phyloP scores from a whole-genome alignment of 371 early-diverging fungal genomes.

The Rhizopus delemar region DNA sequence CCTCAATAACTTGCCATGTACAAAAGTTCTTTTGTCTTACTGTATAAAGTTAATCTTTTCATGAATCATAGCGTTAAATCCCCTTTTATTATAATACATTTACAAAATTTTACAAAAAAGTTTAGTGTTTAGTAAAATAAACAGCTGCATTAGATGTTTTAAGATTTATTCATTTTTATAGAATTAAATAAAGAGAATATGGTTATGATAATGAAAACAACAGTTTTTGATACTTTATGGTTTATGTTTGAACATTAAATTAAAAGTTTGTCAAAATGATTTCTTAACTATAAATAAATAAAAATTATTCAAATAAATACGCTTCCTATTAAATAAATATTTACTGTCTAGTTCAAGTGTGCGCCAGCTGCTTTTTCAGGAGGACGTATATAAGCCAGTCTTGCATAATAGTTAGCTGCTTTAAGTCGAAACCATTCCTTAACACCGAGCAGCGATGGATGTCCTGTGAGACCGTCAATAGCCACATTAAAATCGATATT shows the following conservation, averaged over 20 bases:
- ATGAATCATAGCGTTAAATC: neutral
- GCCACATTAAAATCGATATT: conserved; percentile 19
- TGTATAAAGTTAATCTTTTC: no score
- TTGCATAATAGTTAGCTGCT: conserved; percentile 12
- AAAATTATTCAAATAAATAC: neutral
- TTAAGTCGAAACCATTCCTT: conserved; percentile 33
- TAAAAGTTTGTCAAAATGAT: no score
- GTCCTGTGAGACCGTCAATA: conserved; percentile 27
- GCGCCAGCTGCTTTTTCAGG: neutral
- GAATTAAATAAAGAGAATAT: no score
- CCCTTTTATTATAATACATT: no score
- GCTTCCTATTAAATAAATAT: neutral
- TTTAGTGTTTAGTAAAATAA: no score
- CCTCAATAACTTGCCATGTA: conserved; percentile 8
- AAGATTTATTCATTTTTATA: no score
- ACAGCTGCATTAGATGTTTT: no score
- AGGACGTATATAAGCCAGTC: conserved; percentile 5
- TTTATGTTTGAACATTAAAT: no score
- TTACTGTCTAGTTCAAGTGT: neutral
- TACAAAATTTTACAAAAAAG: no score
- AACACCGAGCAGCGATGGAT: conserved; percentile 28
- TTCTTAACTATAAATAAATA: no score
- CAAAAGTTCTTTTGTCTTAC: neutral
- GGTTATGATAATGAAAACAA: no score
- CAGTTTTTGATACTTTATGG: no score